Conservation (phyloP, 345 rosid species). For the Viola odorata region DNA sequence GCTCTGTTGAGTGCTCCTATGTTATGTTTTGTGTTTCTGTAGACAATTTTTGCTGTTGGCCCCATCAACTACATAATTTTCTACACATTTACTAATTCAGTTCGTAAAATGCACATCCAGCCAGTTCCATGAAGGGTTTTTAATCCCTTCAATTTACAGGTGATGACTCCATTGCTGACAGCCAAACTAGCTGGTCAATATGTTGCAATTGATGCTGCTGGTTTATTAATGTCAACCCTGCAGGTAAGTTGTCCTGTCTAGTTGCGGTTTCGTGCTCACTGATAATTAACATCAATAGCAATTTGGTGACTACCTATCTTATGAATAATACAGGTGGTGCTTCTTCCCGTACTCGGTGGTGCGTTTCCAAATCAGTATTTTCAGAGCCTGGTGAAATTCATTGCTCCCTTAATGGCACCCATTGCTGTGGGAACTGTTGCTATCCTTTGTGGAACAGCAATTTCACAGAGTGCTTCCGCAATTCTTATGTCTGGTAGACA, state of each 20-base stretch:
- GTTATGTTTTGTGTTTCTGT: not conserved
- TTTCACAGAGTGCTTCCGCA: slow-evolving; percentile 64
- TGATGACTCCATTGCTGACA: slow-evolving; percentile 87
- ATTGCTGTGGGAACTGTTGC: slow-evolving; percentile 82
- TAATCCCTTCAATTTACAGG: slow-evolving; percentile 30
- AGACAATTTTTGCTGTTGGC: not conserved
- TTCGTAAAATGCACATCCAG: not conserved
- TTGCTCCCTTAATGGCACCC: slow-evolving; percentile 79
- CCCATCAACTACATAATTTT: not conserved
- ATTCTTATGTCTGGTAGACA: slow-evolving; percentile 70
- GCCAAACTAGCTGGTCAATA: slow-evolving; percentile 84
- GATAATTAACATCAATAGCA: not conserved
- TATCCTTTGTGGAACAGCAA: slow-evolving; percentile 71
- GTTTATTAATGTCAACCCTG: slow-evolving; percentile 60
- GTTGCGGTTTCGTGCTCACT: not conserved
- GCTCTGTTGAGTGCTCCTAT: not conserved
- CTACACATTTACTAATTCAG: not conserved
- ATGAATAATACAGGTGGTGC: slow-evolving; percentile 53
- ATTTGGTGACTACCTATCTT: not conserved
- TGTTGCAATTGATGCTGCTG: slow-evolving; percentile 75
- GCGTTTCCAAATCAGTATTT: slow-evolving; percentile 48
- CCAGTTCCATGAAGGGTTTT: not conserved
- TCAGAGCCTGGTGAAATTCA: slow-evolving; percentile 55
- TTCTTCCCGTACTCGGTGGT: slow-evolving; percentile 68
- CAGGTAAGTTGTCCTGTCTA: slow-evolving; percentile 41